Percentiles rank a stretch among this genome's conserved stretches.
These are phyloP conservation scores for Mycena alexandri DNA, from an alignment of 768 basidiomycete species.

Conservation along the genomic window DNA sequence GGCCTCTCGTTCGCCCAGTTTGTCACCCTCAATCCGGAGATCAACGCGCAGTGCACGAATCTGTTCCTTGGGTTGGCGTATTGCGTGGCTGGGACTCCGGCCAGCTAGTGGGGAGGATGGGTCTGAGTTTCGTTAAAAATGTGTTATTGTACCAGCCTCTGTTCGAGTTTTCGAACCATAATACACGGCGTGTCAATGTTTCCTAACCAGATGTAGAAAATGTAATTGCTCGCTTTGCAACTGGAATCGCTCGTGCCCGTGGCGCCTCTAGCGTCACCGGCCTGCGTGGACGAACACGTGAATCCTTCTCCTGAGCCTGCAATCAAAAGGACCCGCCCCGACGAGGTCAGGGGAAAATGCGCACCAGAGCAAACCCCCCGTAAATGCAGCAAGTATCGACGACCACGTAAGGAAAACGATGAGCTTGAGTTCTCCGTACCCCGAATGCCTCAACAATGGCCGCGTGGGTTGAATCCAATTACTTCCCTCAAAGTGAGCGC, in stretches of 20 bases:
- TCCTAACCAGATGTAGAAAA: constrained; percentile 11
- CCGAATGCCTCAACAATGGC: no score
- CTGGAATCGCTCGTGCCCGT: no score
- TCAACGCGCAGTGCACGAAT: constrained; percentile 7
- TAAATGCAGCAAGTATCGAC: no score
- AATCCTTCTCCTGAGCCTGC: constrained; percentile 7
- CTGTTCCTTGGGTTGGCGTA: constrained; percentile 8
- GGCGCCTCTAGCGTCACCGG: no score
- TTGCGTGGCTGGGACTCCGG: constrained; percentile 8
- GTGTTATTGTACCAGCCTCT: constrained; percentile 8
- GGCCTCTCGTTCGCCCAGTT: constrained; percentile 7
- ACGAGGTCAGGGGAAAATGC: constrained; percentile 2
- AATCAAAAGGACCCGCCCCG: constrained; percentile 7
- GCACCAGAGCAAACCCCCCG: constrained; percentile 4
- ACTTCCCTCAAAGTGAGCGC: no score
- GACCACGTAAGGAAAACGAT: no score
- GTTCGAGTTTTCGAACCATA: constrained; percentile 11
- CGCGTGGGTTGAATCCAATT: no score
- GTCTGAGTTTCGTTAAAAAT: constrained; percentile 10
- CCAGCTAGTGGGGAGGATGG: constrained; percentile 11
- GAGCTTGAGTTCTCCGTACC: no score
- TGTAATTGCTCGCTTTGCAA: not conserved
- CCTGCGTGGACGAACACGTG: constrained; percentile 5
- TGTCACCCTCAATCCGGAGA: constrained; percentile 10
- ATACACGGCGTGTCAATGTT: not conserved